phyloP scores from a whole-genome alignment of 1,284 basidiomycete species.

The Porodaedalea pini region DNA sequence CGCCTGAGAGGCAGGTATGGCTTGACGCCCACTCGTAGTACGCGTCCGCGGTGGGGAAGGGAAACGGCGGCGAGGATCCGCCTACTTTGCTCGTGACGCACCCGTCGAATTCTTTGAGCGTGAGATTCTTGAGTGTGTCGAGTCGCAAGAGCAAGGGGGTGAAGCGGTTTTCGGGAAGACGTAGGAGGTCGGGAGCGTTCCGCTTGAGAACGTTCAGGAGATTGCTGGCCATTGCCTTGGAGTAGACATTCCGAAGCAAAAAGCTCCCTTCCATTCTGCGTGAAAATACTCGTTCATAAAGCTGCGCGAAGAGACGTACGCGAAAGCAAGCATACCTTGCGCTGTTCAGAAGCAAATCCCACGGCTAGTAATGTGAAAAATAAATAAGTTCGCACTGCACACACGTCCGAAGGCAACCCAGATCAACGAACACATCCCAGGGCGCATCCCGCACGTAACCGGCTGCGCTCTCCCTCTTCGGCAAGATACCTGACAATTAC shows the following conservation, averaged over 20 bases:
- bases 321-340: constrained; percentile 4
- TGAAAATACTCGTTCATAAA: not conserved
- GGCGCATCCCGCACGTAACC: constrained; percentile 74
- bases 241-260: constrained; percentile 73
- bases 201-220: constrained; percentile 62
- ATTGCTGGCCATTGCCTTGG: constrained; percentile 80
- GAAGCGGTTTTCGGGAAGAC: constrained; percentile 50
- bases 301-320: not conserved
- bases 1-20: constrained; percentile 49
- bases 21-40: constrained; percentile 80
- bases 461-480: constrained; percentile 75
- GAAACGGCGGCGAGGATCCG: constrained; percentile 77
- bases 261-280: constrained; percentile 60
- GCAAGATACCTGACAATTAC: constrained; percentile 90
- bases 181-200: constrained; percentile 51
- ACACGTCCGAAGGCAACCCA: constrained; percentile 12
- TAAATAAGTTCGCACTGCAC: constrained; percentile 15
- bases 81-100: constrained; percentile 73
- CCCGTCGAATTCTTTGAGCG: constrained; percentile 60
- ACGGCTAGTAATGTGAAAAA: constrained; percentile 13
- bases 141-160: constrained; percentile 45
- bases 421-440: constrained; percentile 69
- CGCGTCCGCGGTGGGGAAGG: constrained; percentile 68
- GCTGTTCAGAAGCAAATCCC: constrained; percentile 11
- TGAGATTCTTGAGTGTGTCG: constrained; percentile 48